Percentiles rank a stretch among this genome's conserved stretches.
phyloP scores from a whole-genome alignment of 306 rosid species.

The Quercus variabilis region DNA sequence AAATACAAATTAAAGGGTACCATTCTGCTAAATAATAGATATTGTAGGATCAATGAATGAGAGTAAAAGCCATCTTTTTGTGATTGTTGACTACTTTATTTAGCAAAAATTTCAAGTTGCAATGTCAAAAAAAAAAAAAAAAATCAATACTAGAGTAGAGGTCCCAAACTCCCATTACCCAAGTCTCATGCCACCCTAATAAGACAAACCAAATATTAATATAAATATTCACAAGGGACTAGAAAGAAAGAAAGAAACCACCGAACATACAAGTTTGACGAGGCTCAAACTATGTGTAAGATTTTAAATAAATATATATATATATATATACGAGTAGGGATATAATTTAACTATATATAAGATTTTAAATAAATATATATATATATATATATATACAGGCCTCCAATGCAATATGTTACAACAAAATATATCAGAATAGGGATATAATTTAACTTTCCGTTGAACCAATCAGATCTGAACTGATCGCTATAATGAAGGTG shows the following conservation, averaged over 20 bases:
- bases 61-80: background rate
- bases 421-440: constrained; percentile 9
- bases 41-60: background rate
- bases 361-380: background rate
- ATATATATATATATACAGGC: background rate
- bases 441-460: constrained; percentile 58
- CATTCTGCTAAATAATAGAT: background rate
- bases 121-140: background rate
- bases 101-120: background rate
- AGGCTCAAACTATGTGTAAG: constrained; percentile 15
- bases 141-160: background rate
- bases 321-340: background rate
- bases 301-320: background rate
- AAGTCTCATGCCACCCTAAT: background rate
- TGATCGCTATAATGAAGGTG: constrained; percentile 23
- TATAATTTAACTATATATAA: background rate
- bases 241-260: constrained; percentile 12
- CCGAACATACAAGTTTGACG: constrained; percentile 48
- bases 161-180: constrained; percentile 20
- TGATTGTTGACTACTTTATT: background rate
- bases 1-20: background rate
- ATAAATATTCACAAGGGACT: constrained; percentile 18
- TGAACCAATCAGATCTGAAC: constrained; percentile 44
- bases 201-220: constrained; percentile 18
- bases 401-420: background rate